Evolutionary conservation across 129 eudicot genomes (phyloP).

Genomic region (Escallonia rubra): DNA sequence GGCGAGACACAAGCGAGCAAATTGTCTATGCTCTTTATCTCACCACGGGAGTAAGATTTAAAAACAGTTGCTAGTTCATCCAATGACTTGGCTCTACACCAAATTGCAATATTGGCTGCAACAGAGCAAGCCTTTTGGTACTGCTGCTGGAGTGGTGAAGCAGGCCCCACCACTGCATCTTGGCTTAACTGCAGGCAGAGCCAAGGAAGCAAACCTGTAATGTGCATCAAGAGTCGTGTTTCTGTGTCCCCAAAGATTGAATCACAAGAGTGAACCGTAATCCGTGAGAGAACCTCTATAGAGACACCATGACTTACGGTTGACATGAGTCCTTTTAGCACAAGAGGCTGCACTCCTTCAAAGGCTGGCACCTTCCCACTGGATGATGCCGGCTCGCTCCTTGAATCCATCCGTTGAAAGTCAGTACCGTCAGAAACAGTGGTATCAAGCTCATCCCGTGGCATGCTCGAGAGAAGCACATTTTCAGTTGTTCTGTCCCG

Average conservation of each 20-base stretch:
- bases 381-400: constrained; percentile 32
- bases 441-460: constrained; percentile 79
- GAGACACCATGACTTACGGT: constrained; percentile 83
- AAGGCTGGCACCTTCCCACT: constrained; percentile 73
- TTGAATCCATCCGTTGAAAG: constrained; percentile 71
- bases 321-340: constrained; percentile 96
- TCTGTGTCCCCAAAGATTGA: constrained; percentile 91
- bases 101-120: constrained; percentile 69
- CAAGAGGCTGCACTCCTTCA: constrained; percentile 98
- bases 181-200: constrained; percentile 90
- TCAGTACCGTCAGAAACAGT: constrained; percentile 47
- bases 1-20: constrained; percentile 84
- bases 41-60: constrained; percentile 70
- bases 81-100: constrained; percentile 78
- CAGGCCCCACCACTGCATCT: constrained; percentile 52
- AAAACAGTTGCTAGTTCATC: constrained; percentile 87
- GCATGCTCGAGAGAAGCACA: constrained; percentile 98
- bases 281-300: constrained; percentile 83
- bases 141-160: constrained; percentile 64
- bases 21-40: constrained; percentile 67
- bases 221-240: constrained; percentile 88
- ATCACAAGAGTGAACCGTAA: constrained; percentile 86
- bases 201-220: constrained; percentile 94
- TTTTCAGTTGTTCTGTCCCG: constrained; percentile 92
- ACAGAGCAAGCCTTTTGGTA: constrained; percentile 76